Percentiles rank a stretch among this genome's conserved stretches.
Evolutionary conservation across 306 rosid genomes (phyloP).

Genomic region (Inga laurina): DNA sequence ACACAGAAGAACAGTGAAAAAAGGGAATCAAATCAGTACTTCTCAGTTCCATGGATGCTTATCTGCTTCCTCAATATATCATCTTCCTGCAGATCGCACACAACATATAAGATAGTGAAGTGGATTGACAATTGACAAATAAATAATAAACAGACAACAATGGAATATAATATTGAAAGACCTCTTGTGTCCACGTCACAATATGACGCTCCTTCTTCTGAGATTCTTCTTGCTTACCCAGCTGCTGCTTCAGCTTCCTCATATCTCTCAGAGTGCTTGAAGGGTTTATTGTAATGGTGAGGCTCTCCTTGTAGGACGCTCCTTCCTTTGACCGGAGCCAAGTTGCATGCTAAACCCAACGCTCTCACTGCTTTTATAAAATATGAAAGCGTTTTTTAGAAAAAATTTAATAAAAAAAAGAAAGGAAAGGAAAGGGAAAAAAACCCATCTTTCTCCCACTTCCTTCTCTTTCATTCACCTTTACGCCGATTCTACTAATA

Average conservation of each 20-base stretch:
- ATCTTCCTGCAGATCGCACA: conserved; percentile 77
- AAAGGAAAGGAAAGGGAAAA: neutral
- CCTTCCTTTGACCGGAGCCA: conserved; percentile 53
- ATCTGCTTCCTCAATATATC: conserved; percentile 81
- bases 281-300: conserved; percentile 27
- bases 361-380: conserved; percentile 43
- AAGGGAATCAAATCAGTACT: conserved; percentile 45
- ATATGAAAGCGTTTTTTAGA: conserved; percentile 25
- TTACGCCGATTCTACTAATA: conserved; percentile 30
- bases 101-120: conserved; percentile 31
- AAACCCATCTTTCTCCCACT: conserved; percentile 17
- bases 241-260: conserved; percentile 40
- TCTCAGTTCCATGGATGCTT: conserved; percentile 75
- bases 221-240: conserved; percentile 50
- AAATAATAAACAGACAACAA: neutral
- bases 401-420: neutral
- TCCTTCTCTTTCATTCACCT: conserved; percentile 40
- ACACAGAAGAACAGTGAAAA: conserved; percentile 11
- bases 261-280: conserved; percentile 20
- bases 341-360: conserved; percentile 58
- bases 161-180: conserved; percentile 15
- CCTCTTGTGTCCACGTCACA: conserved; percentile 90
- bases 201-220: conserved; percentile 94
- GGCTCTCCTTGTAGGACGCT: conserved; percentile 55
- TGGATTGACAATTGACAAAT: neutral